A percentile compares a stretch with the other conserved stretches of the same genome.
Evolutionary conservation across 164 flowering plant genomes (phyloP).

Genomic region (Malania oleifera): DNA sequence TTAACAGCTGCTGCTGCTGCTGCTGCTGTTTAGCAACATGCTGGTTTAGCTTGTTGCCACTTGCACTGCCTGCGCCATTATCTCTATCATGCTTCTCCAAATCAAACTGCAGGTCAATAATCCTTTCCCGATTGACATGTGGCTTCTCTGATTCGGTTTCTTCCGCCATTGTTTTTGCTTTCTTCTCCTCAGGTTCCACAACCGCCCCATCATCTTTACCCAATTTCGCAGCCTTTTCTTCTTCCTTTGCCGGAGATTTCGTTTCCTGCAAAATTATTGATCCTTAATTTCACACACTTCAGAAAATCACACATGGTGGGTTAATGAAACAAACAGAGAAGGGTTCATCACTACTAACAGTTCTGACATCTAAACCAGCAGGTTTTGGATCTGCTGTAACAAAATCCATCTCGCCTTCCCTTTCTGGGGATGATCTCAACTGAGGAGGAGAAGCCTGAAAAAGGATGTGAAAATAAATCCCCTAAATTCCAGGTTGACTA

Average conservation of each 20-base stretch:
- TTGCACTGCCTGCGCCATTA: constrained; percentile 8
- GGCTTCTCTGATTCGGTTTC: constrained; percentile 36
- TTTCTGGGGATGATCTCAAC: constrained; percentile 60
- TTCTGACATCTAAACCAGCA: constrained; percentile 29
- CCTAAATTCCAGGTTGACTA: background rate
- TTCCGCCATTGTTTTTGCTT: constrained; percentile 18
- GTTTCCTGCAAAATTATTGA: constrained; percentile 26
- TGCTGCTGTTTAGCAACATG: constrained; percentile 22
- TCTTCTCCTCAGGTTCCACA: constrained; percentile 27
- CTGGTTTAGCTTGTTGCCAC: constrained; percentile 20
- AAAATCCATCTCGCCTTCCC: constrained; percentile 41
- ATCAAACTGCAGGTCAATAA: constrained; percentile 51
- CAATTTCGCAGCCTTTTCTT: constrained; percentile 21
- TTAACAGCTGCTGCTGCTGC: constrained; percentile 22
- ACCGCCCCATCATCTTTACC: constrained; percentile 24
- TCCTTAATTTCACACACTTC: background rate
- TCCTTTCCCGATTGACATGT: constrained; percentile 30
- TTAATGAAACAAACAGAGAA: background rate
- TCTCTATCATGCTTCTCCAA: constrained; percentile 52
- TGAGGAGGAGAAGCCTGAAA: constrained; percentile 66
- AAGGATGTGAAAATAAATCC: background rate
- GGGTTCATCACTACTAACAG: constrained; percentile 37
- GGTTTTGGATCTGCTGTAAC: constrained; percentile 35
- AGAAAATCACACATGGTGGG: background rate
- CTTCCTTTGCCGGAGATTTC: constrained; percentile 28